Base-by-base conservation (phyloP, 1,139 yeast species). In the Diutina siamensis region DNA sequence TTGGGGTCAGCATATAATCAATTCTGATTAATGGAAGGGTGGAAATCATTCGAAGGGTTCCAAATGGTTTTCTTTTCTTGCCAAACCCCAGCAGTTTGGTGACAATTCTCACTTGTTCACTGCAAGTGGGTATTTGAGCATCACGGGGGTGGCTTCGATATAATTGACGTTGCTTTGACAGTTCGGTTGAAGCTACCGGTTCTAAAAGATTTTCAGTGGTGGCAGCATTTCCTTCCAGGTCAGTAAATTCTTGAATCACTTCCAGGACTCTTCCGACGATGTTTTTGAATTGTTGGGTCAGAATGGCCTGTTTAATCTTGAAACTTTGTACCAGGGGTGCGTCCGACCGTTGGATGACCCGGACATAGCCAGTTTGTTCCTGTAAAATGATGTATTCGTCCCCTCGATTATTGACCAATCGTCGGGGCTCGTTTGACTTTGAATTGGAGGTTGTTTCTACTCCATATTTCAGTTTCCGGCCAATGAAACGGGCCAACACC, bases 341-440 rank as follows among this genome's bases (percentile, higher is more conserved):
- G 1, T 45, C 48, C 13, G 57, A 49, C 45, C 57, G 57, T 48
- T 61, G 68, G 7, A 65, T 51, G 12, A 70, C 59, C 44, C 72
- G 58, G 9, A 69, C 53, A 27, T 54, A 56, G 13, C 56, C 55
- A 13, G 53, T 51, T n/a, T 53, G 47, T 45, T 68, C 69, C 49
- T 66, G 67, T 44, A 68, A 57, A 46, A 70, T 68, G 31, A 68
- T 62, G 52, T 61, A 68, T 53, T 70, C 74, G 49, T 68, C 73
- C 51, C 73, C 73, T 21, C 51, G 53, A 33, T 63, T 55, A 51
- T 68, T 68, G 44, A 67, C 59, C 51, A 67, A 60, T 21, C 28
- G 12, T 20, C 40, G 27, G 13, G 25, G 18, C 40, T 56, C 42
- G 8, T 25, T 59, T 7, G 66, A 60, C 20, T 53, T 53, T 46